Base-by-base conservation (phyloP, 345 rosid genomes). In the Clausena lansium region DNA sequence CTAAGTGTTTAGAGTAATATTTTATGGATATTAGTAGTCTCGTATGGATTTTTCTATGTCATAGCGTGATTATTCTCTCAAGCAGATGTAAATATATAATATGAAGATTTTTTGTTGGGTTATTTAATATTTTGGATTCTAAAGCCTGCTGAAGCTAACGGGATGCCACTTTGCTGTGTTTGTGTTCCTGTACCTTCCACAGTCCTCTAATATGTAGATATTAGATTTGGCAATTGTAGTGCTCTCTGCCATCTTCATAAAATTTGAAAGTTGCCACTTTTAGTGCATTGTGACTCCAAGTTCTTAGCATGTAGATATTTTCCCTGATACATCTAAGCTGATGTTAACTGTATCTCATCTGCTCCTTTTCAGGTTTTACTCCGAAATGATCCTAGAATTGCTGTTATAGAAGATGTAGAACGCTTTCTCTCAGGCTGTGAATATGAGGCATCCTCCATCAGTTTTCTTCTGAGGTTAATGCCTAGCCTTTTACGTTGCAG, bases 371-470 rank as follows among this genome's bases (percentile, higher is more conserved):
- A 94, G 98, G 84, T 87, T 77, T 79, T 88, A 45, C 77, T 93
- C 80, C 87, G 85, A 81, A 95, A 93, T 62, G 28, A 93, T 60
- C 94, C 97, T 19, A 71, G 14, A 73, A 82, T 70, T 83, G 93
- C 89, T 45, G 0, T 19, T 14, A 6, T 33, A 5, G 97, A 93
- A 30, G 98, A 94, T 74, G 59, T 91, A 20, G 98, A 93, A 38
- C 90, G 93, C 84, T 89, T 93, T 82, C 83, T 94, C 61, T 84
- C 89, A 25, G 94, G 95, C 52, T 94, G 89, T 83, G 87, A 88
- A 35, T 91, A 64, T 77, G 82, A 89, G 70, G 73, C 86, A 24
- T 88, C 92, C 27, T 83, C 93, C 60, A 81, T 89, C 72, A 82
- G 79, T 71, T 41, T 79, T 35, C 39, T 78, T 65, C 8, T 66